These are phyloP conservation scores for Scheffersomyces insectosa DNA, from an alignment of 1,139 yeast genomes.

Conservation along the genomic window DNA sequence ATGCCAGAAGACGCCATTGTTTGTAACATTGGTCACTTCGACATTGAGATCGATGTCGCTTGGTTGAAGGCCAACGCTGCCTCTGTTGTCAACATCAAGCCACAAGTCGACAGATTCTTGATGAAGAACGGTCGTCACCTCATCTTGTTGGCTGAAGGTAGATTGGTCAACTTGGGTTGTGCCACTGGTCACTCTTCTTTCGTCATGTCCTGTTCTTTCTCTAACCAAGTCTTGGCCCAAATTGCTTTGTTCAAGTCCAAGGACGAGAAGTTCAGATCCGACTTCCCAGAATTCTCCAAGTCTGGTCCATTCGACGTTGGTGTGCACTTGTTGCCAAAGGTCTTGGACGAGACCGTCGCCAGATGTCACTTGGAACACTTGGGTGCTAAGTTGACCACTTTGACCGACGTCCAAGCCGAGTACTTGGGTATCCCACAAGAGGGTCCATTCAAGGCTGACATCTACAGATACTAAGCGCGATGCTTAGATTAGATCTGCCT, in stretches of 20 bases:
- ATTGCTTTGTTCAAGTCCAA: conserved; percentile 95
- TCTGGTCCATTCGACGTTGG: conserved; percentile 89
- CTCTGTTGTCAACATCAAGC: conserved; percentile 94
- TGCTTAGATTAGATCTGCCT: conserved; percentile 7
- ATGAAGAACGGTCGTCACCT: conserved; percentile 89
- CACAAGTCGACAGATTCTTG: conserved; percentile 98
- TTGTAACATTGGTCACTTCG: conserved; percentile 99
- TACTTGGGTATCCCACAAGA: conserved; percentile 90
- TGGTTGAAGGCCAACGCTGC: conserved; percentile 93
- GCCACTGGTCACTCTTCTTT: conserved; percentile 99
- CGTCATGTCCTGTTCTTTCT: conserved; percentile 99
- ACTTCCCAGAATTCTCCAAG: conserved; percentile 89
- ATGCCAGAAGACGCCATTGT: conserved; percentile 99
- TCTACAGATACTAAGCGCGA: conserved; percentile 84
- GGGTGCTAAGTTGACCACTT: conserved; percentile 83
- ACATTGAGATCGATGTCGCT: conserved; percentile 98
- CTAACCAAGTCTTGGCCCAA: conserved; percentile 99
- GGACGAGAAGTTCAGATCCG: conserved; percentile 75
- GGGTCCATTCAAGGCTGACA: conserved; percentile 99
- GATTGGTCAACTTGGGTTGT: conserved; percentile 99
- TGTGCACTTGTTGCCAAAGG: conserved; percentile 97
- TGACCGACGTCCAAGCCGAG: conserved; percentile 83
- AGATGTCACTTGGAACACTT: conserved; percentile 95
- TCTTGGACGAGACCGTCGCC: conserved; percentile 98
- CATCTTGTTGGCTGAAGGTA: conserved; percentile 98